Evolutionary conservation across 768 basidiomycete species (phyloP).

Genomic region (Tubosaeta sp.): DNA sequence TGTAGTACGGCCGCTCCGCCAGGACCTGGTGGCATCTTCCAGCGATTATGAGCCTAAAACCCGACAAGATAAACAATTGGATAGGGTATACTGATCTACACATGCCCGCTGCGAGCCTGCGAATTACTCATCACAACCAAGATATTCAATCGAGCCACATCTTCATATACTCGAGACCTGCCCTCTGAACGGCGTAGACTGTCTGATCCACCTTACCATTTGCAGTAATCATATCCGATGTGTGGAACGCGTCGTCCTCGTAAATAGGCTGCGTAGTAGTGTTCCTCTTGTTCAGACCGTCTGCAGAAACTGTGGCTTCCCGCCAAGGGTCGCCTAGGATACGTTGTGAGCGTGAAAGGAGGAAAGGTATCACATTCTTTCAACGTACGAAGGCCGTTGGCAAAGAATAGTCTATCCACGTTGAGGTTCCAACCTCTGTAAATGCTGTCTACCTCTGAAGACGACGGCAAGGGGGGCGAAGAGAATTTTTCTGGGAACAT

Average conservation of each 20-base stretch:
- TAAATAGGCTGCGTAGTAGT: constrained; percentile 54
- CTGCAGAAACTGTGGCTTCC: constrained; percentile 62
- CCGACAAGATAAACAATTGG: too few species aligned
- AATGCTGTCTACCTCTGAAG: constrained; percentile 39
- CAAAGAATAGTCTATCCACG: constrained; percentile 60
- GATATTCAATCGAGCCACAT: constrained; percentile 42
- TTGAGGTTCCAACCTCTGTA: constrained; percentile 63
- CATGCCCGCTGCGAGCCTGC: too few species aligned
- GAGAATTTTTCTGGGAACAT: constrained; percentile 63
- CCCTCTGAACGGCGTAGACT: constrained; percentile 48
- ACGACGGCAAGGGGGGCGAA: constrained; percentile 41
- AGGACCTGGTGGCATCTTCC: too few species aligned
- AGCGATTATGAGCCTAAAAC: too few species aligned
- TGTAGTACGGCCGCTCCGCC: too few species aligned
- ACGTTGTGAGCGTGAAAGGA: not conserved
- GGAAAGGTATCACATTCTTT: not conserved
- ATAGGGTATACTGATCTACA: too few species aligned
- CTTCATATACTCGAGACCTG: constrained; percentile 50
- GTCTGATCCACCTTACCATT: constrained; percentile 47
- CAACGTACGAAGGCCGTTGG: constrained; percentile 58
- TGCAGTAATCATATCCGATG: constrained; percentile 49
- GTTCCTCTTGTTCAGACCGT: constrained; percentile 40
- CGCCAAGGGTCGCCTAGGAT: constrained; percentile 71
- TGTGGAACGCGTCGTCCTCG: constrained; percentile 62
- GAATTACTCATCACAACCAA: not conserved